Base-by-base conservation (phyloP, 192 early-diverging fungal species). In the Coemansia sp. region DNA sequence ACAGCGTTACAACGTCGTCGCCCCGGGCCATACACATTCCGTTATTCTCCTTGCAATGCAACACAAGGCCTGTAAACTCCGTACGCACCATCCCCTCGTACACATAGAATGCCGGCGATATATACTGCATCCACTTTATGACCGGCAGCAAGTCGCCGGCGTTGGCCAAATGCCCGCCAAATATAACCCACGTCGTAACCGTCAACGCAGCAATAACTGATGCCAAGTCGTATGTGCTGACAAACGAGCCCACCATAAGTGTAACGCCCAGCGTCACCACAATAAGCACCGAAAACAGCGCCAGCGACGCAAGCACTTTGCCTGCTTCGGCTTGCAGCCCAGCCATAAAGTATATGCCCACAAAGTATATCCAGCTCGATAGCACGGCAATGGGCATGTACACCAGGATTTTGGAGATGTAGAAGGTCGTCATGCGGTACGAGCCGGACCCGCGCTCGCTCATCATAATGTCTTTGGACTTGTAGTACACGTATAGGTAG, bases 371-470 rank as follows among this genome's bases (percentile, higher is more conserved):
- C 73, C 72, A 76, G 56, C 73, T 75, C n/a, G 79, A 76, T 11
- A 81, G 47, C 43, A 81, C 67, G 9, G 73, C 73, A 8, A 81
- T 51, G 5, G 79, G 79, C 48, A 85, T 41, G 41, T 84, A 80
- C 14, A 85, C 81, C 14, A 87, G 39, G 43, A 88, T 54, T 67
- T 89, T 89, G 45, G 88, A 76, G 38, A 88, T 56, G 50, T 83
- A 89, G 41, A 82, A 87, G 29, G 86, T 76, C 24, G 82, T 82
- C 57, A 84, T 75, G 22, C 89, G 77, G 80, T 89, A 91, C 6
- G 85, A 84, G 5, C 87, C 85, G 10, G 83, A 74, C 24, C 86
- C 86, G 17, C 89, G 83, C 66, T 91, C 89, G 37, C 81, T 83
- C 14, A 82, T 63, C 76, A 88, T 84, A 62, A 86, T 86, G 55